These are phyloP conservation scores for Penicillium sp. DNA, from an alignment of 2,329 filamentous ascomycete species.

Conservation along the genomic window DNA sequence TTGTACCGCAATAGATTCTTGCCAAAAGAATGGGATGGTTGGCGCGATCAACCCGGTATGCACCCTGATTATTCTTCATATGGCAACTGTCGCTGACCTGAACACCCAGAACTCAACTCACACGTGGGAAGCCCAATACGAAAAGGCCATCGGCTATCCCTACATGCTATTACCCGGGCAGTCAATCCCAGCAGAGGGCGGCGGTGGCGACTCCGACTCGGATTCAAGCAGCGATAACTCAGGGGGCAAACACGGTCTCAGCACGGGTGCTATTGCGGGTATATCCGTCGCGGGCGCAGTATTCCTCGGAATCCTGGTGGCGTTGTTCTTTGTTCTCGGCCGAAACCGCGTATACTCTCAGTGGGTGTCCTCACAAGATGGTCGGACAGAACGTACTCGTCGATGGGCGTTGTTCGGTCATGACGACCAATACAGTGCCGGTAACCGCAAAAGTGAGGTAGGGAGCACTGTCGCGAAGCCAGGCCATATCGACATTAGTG, in stretches of 20 bases:
- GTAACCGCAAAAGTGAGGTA: constrained; percentile 20
- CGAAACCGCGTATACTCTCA: constrained; percentile 38
- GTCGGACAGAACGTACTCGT: constrained; percentile 33
- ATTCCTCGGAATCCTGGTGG: constrained; percentile 51
- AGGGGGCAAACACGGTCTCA: constrained; percentile 25
- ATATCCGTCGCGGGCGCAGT: constrained; percentile 58
- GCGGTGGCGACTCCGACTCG: constrained; percentile 30
- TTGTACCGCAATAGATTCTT: constrained; percentile 68
- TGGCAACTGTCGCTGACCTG: constrained; percentile 8
- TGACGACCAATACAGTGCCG: constrained; percentile 9
- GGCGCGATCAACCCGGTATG: constrained; percentile 72
- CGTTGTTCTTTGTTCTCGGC: constrained; percentile 38
- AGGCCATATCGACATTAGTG: constrained; percentile 6
- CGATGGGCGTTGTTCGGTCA: constrained; percentile 34
- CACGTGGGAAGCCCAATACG: constrained; percentile 52
- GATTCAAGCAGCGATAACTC: neutral
- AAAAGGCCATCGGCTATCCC: constrained; percentile 51
- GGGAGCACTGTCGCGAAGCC: constrained; percentile 8
- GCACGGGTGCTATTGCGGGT: constrained; percentile 59
- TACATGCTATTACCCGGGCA: constrained; percentile 61
- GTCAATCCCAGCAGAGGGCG: constrained; percentile 56
- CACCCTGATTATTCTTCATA: neutral
- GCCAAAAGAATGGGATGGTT: constrained; percentile 68
- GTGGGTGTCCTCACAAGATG: constrained; percentile 38
- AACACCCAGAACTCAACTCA: constrained; percentile 47